Conservation (phyloP, 164 flowering plant species). For the Kalanchoe fedtschenkoi region DNA sequence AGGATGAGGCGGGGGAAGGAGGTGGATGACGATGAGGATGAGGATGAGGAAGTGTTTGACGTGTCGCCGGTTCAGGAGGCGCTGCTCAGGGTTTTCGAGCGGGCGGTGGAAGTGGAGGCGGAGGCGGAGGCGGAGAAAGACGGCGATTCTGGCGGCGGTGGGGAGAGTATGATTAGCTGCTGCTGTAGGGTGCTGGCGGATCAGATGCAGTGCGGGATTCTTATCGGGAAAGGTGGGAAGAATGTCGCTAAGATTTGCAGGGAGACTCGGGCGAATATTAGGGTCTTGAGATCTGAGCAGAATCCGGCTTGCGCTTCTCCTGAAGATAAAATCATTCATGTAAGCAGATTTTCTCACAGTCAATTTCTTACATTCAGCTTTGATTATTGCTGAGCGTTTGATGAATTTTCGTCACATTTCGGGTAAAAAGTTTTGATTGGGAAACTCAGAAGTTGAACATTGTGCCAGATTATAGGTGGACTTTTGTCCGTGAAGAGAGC, state of each 20-base stretch:
- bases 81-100: conserved; percentile 33
- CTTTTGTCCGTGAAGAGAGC: conserved; percentile 29
- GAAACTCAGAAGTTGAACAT: neutral
- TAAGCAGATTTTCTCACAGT: neutral
- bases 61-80: conserved; percentile 35
- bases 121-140: neutral
- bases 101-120: conserved; percentile 22
- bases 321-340: conserved; percentile 29
- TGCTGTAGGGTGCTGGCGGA: conserved; percentile 26
- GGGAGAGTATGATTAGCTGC: conserved; percentile 6
- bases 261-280: conserved; percentile 20
- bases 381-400: neutral
- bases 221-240: conserved; percentile 32
- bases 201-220: conserved; percentile 17
- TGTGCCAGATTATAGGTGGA: conserved; percentile 25
- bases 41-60: conserved; percentile 7
- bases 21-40: neutral
- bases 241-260: conserved; percentile 15
- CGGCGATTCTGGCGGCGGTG: neutral
- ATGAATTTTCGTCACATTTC: neutral
- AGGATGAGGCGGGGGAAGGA: conserved; percentile 23
- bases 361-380: neutral
- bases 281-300: conserved; percentile 16
- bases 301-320: conserved; percentile 15
- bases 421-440: neutral